Percentiles rank a stretch among this genome's conserved stretches.
Evolutionary conservation across 441 rosid species (phyloP).

Genomic region (Arabidopsis lyrata): DNA sequence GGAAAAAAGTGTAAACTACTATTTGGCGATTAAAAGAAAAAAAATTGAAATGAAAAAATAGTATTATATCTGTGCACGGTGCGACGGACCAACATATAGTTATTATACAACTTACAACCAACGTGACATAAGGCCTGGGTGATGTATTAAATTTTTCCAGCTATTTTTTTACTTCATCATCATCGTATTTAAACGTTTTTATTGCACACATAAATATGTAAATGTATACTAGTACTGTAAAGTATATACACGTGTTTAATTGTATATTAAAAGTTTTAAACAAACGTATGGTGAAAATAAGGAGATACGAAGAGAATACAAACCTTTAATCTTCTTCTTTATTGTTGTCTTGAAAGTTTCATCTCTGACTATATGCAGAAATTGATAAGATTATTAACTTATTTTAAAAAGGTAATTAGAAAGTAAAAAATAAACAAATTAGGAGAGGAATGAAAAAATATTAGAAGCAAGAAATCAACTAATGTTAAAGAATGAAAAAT

Average conservation of each 20-base stretch:
- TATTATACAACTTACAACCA: slow-evolving; percentile 48
- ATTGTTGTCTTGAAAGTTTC: slow-evolving; percentile 26
- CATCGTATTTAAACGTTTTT: slow-evolving; percentile 16
- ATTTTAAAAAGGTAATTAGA: neutral
- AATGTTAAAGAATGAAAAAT: slow-evolving; percentile 12
- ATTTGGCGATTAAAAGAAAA: slow-evolving; percentile 3
- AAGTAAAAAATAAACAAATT: too few species aligned
- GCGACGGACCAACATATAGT: slow-evolving; percentile 35
- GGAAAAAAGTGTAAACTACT: neutral
- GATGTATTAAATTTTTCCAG: slow-evolving; percentile 37
- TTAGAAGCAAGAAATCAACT: slow-evolving; percentile 25
- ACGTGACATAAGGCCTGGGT: slow-evolving; percentile 44
- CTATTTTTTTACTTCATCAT: slow-evolving; percentile 3
- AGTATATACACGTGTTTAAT: slow-evolving; percentile 29
- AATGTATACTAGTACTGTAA: neutral
- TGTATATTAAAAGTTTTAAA: neutral
- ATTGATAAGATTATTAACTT: neutral
- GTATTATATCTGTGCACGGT: slow-evolving; percentile 36
- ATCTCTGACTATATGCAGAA: neutral
- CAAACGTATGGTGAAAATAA: slow-evolving; percentile 21
- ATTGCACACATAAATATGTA: neutral
- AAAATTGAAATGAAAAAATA: slow-evolving; percentile 12
- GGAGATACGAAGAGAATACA: slow-evolving; percentile 30
- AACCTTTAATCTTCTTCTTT: slow-evolving; percentile 26
- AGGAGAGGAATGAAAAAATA: slow-evolving; percentile 42